Base-by-base conservation (phyloP, 371 early-diverging fungal genomes). In the Batrachochytrium dendrobatidis region DNA sequence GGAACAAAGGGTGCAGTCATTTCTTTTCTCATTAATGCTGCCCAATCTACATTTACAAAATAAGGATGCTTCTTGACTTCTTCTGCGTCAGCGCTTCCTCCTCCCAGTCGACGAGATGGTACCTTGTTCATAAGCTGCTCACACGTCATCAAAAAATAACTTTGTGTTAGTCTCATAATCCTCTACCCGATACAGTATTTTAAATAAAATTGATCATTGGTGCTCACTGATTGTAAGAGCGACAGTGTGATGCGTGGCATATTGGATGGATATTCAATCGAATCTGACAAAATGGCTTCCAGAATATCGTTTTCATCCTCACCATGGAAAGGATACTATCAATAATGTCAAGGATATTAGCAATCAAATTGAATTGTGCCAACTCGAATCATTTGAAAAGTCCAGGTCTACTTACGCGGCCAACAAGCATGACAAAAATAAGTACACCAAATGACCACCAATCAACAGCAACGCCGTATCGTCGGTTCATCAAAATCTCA, bases 291-390 rank as follows among this genome's bases (percentile, higher is more conserved):
- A 67, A 95, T 97, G 12, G 94, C 85, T 58, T 92, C 92, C 74
- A 91, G 89, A 55, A 95, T 93, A 64, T 97, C 95, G 49, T 89
- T 86, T 67, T 95, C 98, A 53, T 91, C 91, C 35, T 90, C 90
- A 49, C 96, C 96, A 45, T 82, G 84, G 85, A 95, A 97, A 20
- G 98, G 98, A 26, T 93, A 86, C 73, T 77, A 46, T 30, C 39
- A 34, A 53, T 22, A 54, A 34, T 35, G n/a, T 55, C 18, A 43
- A 58, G 53, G 30, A 45, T 20, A 25, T 22, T 48, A 52, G 39
- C 2, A 32, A 52, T 0, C 4, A n/a, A n/a, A n/a, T n/a, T n/a
- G n/a, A n/a, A n/a, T n/a, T n/a, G n/a, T n/a, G n/a, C n/a, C n/a
- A n/a, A n/a, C n/a, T n/a, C n/a, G n/a, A n/a, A n/a, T n/a, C n/a